These are phyloP conservation scores for Agaricus subrufescens DNA, from an alignment of 768 basidiomycete species.

Conservation along the genomic window DNA sequence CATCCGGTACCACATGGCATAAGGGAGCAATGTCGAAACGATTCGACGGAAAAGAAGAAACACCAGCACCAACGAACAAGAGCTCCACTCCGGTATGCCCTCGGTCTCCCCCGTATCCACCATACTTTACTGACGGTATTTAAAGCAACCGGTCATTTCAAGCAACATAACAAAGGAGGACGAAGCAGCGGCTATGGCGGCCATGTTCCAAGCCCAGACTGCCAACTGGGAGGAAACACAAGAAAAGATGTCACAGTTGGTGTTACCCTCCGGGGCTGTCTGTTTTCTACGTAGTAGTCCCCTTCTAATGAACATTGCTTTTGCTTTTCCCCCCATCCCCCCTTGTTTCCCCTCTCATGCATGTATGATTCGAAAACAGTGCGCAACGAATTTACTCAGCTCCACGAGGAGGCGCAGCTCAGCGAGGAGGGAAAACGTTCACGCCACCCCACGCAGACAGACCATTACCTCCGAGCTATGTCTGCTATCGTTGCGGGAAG, in stretches of 20 bases:
- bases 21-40: constrained; percentile 81
- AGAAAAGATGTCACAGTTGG: constrained; percentile 99
- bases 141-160: constrained; percentile 27
- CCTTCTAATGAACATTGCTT: constrained; percentile 68
- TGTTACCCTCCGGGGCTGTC: constrained; percentile 57
- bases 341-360: constrained; percentile 15
- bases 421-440: constrained; percentile 56
- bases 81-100: constrained; percentile 24
- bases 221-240: constrained; percentile 98
- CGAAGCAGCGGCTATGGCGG: constrained; percentile 94
- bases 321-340: constrained; percentile 20
- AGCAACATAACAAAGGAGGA: constrained; percentile 55
- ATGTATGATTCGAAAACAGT: constrained; percentile 35
- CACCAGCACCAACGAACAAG: constrained; percentile 21
- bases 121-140: constrained; percentile 6
- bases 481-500: constrained; percentile 97
- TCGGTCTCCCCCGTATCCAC: neutral
- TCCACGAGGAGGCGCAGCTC: constrained; percentile 61
- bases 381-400: constrained; percentile 65
- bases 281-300: constrained; percentile 58
- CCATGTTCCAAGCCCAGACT: constrained; percentile 93
- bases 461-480: constrained; percentile 90
- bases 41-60: constrained; percentile 83
- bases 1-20: constrained; percentile 48
- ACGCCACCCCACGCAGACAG: constrained; percentile 52